Conservation (phyloP, 2,329 filamentous ascomycete genomes). For the Pyrenophora teres region DNA sequence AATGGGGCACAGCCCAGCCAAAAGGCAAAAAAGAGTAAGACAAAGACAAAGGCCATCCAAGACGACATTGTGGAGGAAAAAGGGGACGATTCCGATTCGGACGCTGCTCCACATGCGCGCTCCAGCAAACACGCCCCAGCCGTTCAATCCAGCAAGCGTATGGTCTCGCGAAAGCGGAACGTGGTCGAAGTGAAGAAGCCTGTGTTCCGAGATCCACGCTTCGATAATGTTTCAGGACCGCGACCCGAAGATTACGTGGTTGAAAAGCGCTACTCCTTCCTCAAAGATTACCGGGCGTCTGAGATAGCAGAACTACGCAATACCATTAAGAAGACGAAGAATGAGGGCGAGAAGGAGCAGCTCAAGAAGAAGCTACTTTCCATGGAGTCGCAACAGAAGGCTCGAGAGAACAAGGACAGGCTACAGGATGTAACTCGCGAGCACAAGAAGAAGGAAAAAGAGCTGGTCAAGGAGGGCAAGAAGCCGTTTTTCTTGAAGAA, state of each 20-base stretch:
- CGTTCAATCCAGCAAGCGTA: constrained; percentile 79
- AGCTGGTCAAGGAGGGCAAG: constrained; percentile 85
- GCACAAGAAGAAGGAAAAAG: constrained; percentile 82
- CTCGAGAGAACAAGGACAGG: constrained; percentile 70
- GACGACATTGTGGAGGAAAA: constrained; percentile 20
- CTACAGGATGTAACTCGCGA: constrained; percentile 71
- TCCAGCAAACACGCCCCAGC: constrained; percentile 87
- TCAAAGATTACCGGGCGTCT: constrained; percentile 81
- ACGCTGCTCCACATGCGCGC: constrained; percentile 51
- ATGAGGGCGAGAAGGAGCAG: constrained; percentile 66
- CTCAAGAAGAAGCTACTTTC: constrained; percentile 75
- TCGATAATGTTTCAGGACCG: constrained; percentile 68
- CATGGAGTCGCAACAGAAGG: constrained; percentile 77
- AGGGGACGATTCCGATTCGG: constrained; percentile 40
- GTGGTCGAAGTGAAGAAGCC: constrained; percentile 68
- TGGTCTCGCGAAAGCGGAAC: constrained; percentile 79
- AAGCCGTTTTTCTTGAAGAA: constrained; percentile 92
- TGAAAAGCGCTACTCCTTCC: constrained; percentile 80
- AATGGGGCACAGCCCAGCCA: constrained; percentile 27
- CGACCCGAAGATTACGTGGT: constrained; percentile 62
- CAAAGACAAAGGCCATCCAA: constrained; percentile 15
- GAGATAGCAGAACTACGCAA: constrained; percentile 78
- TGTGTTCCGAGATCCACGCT: constrained; percentile 78
- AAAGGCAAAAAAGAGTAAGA: constrained; percentile 20
- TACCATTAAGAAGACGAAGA: constrained; percentile 70